Base-by-base conservation (phyloP, 495 filamentous ascomycete species). In the Penicillium goetzii region DNA sequence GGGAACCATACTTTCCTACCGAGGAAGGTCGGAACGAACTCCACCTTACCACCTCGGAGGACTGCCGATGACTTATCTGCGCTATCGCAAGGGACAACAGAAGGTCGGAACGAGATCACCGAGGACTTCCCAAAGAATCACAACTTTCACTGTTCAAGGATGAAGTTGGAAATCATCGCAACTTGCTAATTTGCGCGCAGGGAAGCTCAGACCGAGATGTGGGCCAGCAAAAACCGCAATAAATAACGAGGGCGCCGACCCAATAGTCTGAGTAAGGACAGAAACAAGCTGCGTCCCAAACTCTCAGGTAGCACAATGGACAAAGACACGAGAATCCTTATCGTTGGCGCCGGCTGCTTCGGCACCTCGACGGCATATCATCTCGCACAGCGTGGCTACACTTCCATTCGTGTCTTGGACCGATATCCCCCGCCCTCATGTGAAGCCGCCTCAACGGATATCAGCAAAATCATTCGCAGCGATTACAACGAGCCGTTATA, bases 281-380 rank as follows among this genome's bases (percentile, higher is more conserved):
- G 32, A 30, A 21, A 17, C 17, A 34, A 38, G 32, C 1, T 15
- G 9, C 23, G 43, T 26, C 4, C 6, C n/a, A 43, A 21, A 43
- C 40, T 43, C 19, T 49, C 49, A 34, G 28, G 55, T 34, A 58
- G 3, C n/a, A 54, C 36, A 53, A 65, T 70, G 58, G 28, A 62
- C 15, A 53, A 55, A 34, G 52, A 70, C 14, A 68, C 61, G 19
- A 52, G 50, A 66, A 68, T 74, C 43, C 43, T 80, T 40, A 77
- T 79, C 50, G 52, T 80, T 36, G 78, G 78, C 2, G 76, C 63
- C 4, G 79, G 79, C 23, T 70, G 69, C 28, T 80, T 80, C 56
- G 78, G 79, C 38, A 76, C 72, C 8, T 71, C 69, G 4, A 80
- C 78, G 0, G 77, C 76, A 23, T 79, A 79, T 59, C 76, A 81